phyloP scores from a whole-genome alignment of 805 yeast species.

The Candida tallmaniae region DNA sequence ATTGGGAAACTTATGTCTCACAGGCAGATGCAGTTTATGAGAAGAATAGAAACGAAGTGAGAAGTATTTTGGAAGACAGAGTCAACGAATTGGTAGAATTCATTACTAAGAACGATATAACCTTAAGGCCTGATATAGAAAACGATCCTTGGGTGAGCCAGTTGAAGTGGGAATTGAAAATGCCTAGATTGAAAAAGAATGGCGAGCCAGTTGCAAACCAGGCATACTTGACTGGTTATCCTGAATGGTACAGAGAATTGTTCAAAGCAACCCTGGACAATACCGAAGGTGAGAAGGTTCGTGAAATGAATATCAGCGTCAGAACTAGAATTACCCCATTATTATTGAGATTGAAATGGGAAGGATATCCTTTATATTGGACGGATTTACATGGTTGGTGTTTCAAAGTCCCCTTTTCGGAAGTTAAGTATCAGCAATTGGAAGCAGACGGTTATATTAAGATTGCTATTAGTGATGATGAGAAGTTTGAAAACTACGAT shows the following conservation, averaged over 20 bases:
- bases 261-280: conserved; percentile 25
- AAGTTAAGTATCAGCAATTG: conserved; percentile 23
- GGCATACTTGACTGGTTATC: conserved; percentile 78
- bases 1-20: conserved; percentile 72
- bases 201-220: conserved; percentile 70
- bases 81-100: conserved; percentile 54
- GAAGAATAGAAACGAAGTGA: conserved; percentile 52
- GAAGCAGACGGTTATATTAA: conserved; percentile 35
- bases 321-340: conserved; percentile 75
- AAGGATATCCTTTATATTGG: conserved; percentile 80
- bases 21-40: conserved; percentile 66
- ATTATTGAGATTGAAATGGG: conserved; percentile 78
- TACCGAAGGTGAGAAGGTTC: conserved; percentile 25
- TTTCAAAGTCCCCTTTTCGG: conserved; percentile 53
- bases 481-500: conserved; percentile 18
- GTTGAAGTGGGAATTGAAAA: conserved; percentile 76
- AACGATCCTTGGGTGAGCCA: conserved; percentile 89
- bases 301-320: conserved; percentile 56
- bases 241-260: conserved; percentile 83
- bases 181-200: conserved; percentile 56
- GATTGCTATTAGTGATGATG: conserved; percentile 26
- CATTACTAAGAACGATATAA: conserved; percentile 28
- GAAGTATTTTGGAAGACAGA: conserved; percentile 50
- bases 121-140: conserved; percentile 27
- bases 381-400: conserved; percentile 83